A percentile compares a stretch with the other conserved stretches of the same genome.
Evolutionary conservation across 441 rosid genomes (phyloP).

Genomic region (Gossypium laxum): DNA sequence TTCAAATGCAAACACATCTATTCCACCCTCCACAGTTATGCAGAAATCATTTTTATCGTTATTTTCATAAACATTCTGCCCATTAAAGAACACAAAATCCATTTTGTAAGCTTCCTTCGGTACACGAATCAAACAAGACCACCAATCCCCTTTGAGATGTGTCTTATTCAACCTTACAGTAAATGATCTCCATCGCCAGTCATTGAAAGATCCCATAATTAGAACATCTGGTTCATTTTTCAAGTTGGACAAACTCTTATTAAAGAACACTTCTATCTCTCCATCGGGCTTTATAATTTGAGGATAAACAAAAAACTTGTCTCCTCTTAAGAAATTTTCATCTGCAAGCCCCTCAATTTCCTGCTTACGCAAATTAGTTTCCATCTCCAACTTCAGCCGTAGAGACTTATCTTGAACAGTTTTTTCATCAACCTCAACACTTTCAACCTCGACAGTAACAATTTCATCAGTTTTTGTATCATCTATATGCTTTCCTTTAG

Average conservation of each 20-base stretch:
- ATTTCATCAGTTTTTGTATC: slow-evolving; percentile 14
- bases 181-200: slow-evolving; percentile 86
- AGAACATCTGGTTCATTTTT: slow-evolving; percentile 51
- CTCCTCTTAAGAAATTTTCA: slow-evolving; percentile 37
- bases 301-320: slow-evolving; percentile 66
- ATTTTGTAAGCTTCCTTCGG: slow-evolving; percentile 85
- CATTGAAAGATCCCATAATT: slow-evolving; percentile 84
- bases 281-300: slow-evolving; percentile 43
- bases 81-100: slow-evolving; percentile 85
- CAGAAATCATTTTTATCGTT: slow-evolving; percentile 60
- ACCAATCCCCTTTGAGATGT: slow-evolving; percentile 62
- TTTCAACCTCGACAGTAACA: slow-evolving; percentile 18
- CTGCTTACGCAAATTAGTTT: slow-evolving; percentile 34
- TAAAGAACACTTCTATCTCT: slow-evolving; percentile 65
- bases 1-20: slow-evolving; percentile 63
- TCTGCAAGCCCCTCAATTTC: slow-evolving; percentile 49
- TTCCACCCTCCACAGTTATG: slow-evolving; percentile 60
- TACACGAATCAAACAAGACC: slow-evolving; percentile 70
- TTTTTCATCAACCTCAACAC: slow-evolving; percentile 14
- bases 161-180: slow-evolving; percentile 53
- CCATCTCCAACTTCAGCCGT: slow-evolving; percentile 34
- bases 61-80: slow-evolving; percentile 64
- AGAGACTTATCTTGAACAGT: slow-evolving; percentile 23
- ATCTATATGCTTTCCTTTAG: slow-evolving; percentile 16
- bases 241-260: slow-evolving; percentile 54